Evolutionary conservation across 371 early-diverging fungal species (phyloP), one percentile per base, ranked within the genome.

Genomic region (Mortierella sp.): DNA sequence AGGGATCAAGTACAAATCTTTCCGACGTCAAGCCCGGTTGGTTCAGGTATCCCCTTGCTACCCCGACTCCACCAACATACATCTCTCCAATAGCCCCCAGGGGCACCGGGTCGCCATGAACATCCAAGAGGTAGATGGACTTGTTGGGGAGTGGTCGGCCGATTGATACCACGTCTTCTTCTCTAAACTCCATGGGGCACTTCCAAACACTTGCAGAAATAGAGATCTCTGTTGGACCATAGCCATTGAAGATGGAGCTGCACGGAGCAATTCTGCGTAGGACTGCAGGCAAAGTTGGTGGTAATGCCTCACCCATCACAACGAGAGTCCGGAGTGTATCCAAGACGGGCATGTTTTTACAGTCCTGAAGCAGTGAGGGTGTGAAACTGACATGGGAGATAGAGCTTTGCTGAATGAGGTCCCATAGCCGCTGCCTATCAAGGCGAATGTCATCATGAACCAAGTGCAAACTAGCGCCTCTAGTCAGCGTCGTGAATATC

Each of bases 31-130:
- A 32, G 6, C 64, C 72, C 0, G 72, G 72, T 7, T 54, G 26
- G 43, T 75, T 68, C 28, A 63, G 17, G 21, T 75, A 75, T 31
- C 76, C 76, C 1, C 55, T 48, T 5, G 64, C 76, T 3, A 75
- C 64, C 19, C 63, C 68, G 26, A 46, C 50, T 8, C 34, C 34
- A 34, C 34, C 34, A 34, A 34, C 11, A 11, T 7, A 34, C 34
- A 34, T 5, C 34, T 34, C 76, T 6, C 76, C 76, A 14, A 60
- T 37, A 7, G 46, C 63, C 9, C 62, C 62, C 2, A 52, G 17
- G 2, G 62, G 53, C 15, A 61, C 42, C 6, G 46, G 46, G 4
- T 44, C 17, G 44, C 44, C 44, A 15, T 44, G 17, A 8, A 44
- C 23, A 53, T 61, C 43, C 31, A 61, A 27, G 12, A 61, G 11